These are phyloP conservation scores for Chlorella sp. DNA, from an alignment of 139 green algal genomes.

Conservation along the genomic window DNA sequence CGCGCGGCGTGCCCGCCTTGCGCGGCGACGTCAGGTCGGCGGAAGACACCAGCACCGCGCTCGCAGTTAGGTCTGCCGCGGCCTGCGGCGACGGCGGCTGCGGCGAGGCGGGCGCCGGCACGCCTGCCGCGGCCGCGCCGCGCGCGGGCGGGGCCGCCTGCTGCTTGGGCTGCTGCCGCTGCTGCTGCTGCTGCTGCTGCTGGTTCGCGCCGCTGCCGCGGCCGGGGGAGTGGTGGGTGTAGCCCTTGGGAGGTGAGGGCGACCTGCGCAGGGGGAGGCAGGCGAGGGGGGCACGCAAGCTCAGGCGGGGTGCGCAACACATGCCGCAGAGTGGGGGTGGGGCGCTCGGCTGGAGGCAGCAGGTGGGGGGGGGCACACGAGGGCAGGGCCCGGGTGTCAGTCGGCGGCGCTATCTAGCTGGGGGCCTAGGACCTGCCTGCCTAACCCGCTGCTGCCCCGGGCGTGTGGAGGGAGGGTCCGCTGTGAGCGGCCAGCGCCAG, in stretches of 20 bases:
- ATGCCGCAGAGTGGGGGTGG: too few relatives aligned
- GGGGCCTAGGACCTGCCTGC: too few relatives aligned
- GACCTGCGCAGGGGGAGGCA: neutral
- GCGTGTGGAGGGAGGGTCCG: too few relatives aligned
- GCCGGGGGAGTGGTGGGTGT: slow-evolving; percentile 26
- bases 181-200: neutral
- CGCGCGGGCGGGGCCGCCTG: neutral
- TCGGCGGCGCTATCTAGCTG: too few relatives aligned
- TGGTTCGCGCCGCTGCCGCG: neutral
- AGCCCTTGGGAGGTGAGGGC: neutral
- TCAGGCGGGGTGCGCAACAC: too few relatives aligned
- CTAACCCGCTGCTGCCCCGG: too few relatives aligned
- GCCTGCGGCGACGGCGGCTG: neutral
- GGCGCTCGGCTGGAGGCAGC: too few relatives aligned
- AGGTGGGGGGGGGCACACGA: too few relatives aligned
- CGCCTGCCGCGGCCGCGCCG: neutral
- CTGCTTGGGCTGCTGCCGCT: neutral
- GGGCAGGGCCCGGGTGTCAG: too few relatives aligned
- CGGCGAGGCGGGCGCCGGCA: neutral
- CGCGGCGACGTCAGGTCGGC: too few relatives aligned
- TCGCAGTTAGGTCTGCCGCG: slow-evolving; percentile 13
- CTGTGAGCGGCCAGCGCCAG: too few relatives aligned
- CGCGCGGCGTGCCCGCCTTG: too few relatives aligned
- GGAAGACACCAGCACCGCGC: slow-evolving; percentile 21
- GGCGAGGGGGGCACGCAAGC: neutral